These are phyloP conservation scores for Zalaria obscura DNA, from an alignment of 2,329 filamentous ascomycete species.

Conservation along the genomic window DNA sequence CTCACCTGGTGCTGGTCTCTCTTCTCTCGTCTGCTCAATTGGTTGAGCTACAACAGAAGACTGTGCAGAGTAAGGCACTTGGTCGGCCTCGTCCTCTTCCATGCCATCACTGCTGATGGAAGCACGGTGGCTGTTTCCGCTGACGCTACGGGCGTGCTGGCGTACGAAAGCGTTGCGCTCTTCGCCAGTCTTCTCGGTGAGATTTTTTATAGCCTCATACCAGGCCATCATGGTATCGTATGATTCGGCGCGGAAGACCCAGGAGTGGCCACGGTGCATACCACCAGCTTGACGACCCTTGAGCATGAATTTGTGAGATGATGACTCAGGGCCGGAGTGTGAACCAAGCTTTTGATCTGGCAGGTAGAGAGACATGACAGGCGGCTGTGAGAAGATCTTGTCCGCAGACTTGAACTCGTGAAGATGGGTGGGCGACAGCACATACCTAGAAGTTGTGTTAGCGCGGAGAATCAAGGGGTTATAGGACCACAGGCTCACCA, in stretches of 20 bases:
- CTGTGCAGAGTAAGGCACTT: constrained; percentile 48
- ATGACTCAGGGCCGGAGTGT: constrained; percentile 67
- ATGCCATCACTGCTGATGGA: constrained; percentile 60
- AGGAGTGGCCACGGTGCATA: constrained; percentile 69
- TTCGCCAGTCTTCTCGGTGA: constrained; percentile 80
- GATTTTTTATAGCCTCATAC: constrained; percentile 80
- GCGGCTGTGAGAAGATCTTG: constrained; percentile 64
- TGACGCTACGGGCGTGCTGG: constrained; percentile 64
- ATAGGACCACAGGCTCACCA: constrained; percentile 45
- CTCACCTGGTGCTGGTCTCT: constrained; percentile 74
- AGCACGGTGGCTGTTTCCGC: constrained; percentile 44
- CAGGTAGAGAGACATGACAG: constrained; percentile 91
- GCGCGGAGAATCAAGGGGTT: constrained; percentile 19
- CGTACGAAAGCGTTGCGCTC: constrained; percentile 80
- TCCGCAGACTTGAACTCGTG: constrained; percentile 99
- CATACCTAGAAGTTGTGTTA: constrained; percentile 58
- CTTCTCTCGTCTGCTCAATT: constrained; percentile 29
- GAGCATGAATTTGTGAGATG: constrained; percentile 93
- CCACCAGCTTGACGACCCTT: constrained; percentile 88
- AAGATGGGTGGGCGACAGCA: constrained; percentile 87
- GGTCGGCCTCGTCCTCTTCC: constrained; percentile 58
- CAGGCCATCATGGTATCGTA: constrained; percentile 95
- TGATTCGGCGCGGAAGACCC: constrained; percentile 54
- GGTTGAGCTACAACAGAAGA: constrained; percentile 20
- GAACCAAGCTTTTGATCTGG: constrained; percentile 92